Evolutionary conservation across 164 flowering plant genomes (phyloP).

Genomic region (Chimonanthus praecox): DNA sequence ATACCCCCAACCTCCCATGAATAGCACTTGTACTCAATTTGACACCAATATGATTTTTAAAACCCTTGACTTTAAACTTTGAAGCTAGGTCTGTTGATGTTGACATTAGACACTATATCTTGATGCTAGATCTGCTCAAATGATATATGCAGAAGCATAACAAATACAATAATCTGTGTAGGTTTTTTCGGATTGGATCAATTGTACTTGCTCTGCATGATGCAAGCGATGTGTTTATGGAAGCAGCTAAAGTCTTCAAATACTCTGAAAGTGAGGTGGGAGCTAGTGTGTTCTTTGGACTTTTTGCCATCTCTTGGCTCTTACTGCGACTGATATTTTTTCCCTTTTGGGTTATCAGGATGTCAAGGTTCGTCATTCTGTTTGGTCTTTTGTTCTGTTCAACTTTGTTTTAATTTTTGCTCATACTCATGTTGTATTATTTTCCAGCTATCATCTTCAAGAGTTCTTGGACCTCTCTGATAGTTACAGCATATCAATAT

Average conservation of each 20-base stretch:
- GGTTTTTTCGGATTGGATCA: constrained; percentile 80
- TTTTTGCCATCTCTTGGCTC: constrained; percentile 83
- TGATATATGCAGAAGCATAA: neutral
- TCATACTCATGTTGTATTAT: constrained; percentile 10
- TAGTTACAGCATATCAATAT: constrained; percentile 24
- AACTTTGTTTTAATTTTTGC: neutral
- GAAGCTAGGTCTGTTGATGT: neutral
- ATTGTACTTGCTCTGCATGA: constrained; percentile 83
- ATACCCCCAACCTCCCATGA: neutral
- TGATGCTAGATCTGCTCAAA: neutral
- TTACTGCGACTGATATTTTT: constrained; percentile 65
- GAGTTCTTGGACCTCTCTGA: constrained; percentile 41
- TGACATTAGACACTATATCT: neutral
- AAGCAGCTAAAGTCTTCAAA: constrained; percentile 82
- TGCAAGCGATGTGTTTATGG: constrained; percentile 82
- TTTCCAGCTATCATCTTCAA: constrained; percentile 41
- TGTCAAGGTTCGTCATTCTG: constrained; percentile 49
- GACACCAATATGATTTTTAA: too few relatives aligned
- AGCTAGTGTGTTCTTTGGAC: constrained; percentile 73
- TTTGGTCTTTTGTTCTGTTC: neutral
- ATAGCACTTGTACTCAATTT: too few relatives aligned
- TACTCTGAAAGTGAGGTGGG: constrained; percentile 72
- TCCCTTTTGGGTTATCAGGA: constrained; percentile 75
- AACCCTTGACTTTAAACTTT: neutral
- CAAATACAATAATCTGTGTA: constrained; percentile 14